Percentiles rank a stretch among this genome's conserved stretches.
phyloP scores from a whole-genome alignment of 2,329 filamentous ascomycete species.

The Rhynchosporium agropyri region DNA sequence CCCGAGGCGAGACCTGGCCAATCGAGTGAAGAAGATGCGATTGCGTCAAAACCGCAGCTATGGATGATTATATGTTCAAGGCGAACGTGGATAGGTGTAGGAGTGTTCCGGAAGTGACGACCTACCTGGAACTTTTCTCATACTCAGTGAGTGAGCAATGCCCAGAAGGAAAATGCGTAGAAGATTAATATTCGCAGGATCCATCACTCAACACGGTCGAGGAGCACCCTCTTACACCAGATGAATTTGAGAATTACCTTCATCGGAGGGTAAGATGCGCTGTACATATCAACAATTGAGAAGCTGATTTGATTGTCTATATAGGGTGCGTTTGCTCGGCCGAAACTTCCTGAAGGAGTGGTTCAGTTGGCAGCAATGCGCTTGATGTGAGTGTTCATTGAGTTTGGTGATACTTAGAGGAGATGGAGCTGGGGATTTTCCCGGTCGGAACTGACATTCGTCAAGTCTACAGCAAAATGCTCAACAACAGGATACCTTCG shows the following conservation, averaged over 20 bases:
- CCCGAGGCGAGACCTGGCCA: not conserved
- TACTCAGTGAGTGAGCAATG: constrained; percentile 38
- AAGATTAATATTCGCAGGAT: constrained; percentile 35
- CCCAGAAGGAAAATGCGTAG: not conserved
- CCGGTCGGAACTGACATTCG: constrained; percentile 18
- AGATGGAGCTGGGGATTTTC: constrained; percentile 11
- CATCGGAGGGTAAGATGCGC: constrained; percentile 36
- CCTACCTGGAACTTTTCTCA: constrained; percentile 41
- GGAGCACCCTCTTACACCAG: constrained; percentile 39
- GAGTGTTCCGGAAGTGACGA: constrained; percentile 37
- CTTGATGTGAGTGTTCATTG: constrained; percentile 29
- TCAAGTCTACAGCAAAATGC: constrained; percentile 46
- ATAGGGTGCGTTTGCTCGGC: constrained; percentile 39
- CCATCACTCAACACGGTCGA: constrained; percentile 37
- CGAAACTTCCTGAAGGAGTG: constrained; percentile 34
- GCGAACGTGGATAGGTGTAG: constrained; percentile 38
- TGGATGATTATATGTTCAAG: constrained; percentile 44
- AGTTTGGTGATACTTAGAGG: not conserved
- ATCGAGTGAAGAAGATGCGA: constrained; percentile 10
- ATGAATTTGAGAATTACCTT: constrained; percentile 43
- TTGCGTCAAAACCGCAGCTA: constrained; percentile 21
- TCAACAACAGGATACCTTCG: constrained; percentile 60
- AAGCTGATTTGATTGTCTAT: constrained; percentile 14
- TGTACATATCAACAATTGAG: constrained; percentile 20
- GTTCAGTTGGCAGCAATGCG: constrained; percentile 30